Evolutionary conservation across 768 basidiomycete species (phyloP).

Genomic region (Suillus discolor): DNA sequence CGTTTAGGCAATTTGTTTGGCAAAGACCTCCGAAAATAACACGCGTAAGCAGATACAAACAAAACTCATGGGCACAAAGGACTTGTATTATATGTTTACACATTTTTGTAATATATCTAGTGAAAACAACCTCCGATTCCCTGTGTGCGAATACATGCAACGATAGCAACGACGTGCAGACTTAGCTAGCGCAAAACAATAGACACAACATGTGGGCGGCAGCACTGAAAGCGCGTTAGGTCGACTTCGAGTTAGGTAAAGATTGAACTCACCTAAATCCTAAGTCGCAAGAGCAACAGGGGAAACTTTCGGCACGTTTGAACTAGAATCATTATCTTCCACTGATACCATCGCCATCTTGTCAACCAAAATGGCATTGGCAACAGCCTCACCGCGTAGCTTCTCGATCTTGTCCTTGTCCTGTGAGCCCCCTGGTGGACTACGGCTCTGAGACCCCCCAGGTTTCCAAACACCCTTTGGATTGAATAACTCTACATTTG

Average conservation of each 20-base stretch:
- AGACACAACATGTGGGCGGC: slow-evolving; percentile 9
- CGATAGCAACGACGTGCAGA: slow-evolving; percentile 31
- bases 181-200: slow-evolving; percentile 24
- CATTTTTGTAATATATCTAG: slow-evolving; percentile 39
- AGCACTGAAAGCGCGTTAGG: slow-evolving; percentile 13
- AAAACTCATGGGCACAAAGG: slow-evolving; percentile 13
- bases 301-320: slow-evolving; percentile 19
- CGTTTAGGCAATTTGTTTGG: slow-evolving; percentile 44
- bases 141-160: slow-evolving; percentile 25
- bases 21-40: slow-evolving; percentile 34
- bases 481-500: slow-evolving; percentile 40
- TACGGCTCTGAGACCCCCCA: slow-evolving; percentile 16
- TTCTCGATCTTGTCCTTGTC: slow-evolving; percentile 35
- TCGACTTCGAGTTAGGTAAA: slow-evolving; percentile 11
- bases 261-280: slow-evolving; percentile 21
- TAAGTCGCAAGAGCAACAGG: slow-evolving; percentile 29
- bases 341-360: slow-evolving; percentile 40
- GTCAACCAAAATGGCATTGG: slow-evolving; percentile 38
- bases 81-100: slow-evolving; percentile 38
- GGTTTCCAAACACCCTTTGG: slow-evolving; percentile 34
- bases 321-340: slow-evolving; percentile 26
- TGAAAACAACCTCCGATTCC: slow-evolving; percentile 24
- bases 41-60: slow-evolving; percentile 16
- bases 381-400: slow-evolving; percentile 36
- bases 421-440: slow-evolving; percentile 17